Conservation (phyloP, 306 rosid genomes). For the Pyrus bretschneideri region DNA sequence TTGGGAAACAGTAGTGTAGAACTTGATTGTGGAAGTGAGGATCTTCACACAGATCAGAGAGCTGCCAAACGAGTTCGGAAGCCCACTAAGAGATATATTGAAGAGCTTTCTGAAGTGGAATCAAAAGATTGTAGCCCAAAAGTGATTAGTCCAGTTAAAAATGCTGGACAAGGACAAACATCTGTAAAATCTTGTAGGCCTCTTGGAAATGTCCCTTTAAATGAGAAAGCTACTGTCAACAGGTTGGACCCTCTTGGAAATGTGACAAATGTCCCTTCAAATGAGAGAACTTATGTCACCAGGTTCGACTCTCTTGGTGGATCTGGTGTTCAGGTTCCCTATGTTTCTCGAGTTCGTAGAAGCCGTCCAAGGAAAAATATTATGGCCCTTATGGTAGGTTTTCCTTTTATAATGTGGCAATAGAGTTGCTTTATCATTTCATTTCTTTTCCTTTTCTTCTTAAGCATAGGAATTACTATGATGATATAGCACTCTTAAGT, state of each 20-base stretch:
- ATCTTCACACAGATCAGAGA: constrained; percentile 41
- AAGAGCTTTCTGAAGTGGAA: constrained; percentile 87
- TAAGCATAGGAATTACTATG: not conserved
- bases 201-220: constrained; percentile 41
- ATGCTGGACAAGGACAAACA: constrained; percentile 28
- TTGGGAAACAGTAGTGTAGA: constrained; percentile 33
- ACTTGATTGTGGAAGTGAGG: constrained; percentile 43
- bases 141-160: constrained; percentile 34
- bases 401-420: constrained; percentile 8
- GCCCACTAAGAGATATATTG: constrained; percentile 95
- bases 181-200: constrained; percentile 40
- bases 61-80: constrained; percentile 79
- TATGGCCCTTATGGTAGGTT: constrained; percentile 69
- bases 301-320: constrained; percentile 83
- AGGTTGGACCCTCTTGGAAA: constrained; percentile 58
- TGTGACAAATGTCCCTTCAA: constrained; percentile 25
- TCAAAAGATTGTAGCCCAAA: constrained; percentile 50
- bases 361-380: constrained; percentile 87
- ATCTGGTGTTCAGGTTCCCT: constrained; percentile 69
- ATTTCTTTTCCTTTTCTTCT: constrained; percentile 3
- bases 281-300: constrained; percentile 50
- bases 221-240: constrained; percentile 49
- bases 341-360: constrained; percentile 82
- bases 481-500: not conserved
- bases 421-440: not conserved